A percentile compares a stretch with the other conserved stretches of the same genome.
Conservation (phyloP, 768 basidiomycete genomes). For the Cyclocybe aegerita region DNA sequence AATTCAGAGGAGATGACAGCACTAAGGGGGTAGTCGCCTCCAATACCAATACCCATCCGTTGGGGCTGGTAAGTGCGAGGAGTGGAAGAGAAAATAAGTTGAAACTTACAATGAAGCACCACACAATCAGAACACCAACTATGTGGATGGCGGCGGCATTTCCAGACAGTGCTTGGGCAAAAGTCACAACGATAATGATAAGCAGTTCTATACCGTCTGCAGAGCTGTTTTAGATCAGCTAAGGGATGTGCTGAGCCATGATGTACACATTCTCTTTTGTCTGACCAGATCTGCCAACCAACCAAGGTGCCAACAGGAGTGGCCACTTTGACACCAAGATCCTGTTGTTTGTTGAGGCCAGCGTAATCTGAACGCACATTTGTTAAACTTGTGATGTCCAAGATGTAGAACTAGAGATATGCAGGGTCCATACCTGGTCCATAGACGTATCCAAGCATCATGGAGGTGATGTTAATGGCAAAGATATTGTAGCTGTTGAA, state of each 20-base stretch:
- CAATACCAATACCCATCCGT: conserved; percentile 80
- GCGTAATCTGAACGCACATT: conserved; percentile 27
- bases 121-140: conserved; percentile 75
- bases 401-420: background rate
- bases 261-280: conserved; percentile 78
- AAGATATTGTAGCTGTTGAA: conserved; percentile 89
- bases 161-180: conserved; percentile 78
- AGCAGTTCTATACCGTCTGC: conserved; percentile 72
- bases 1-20: conserved; percentile 92
- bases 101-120: conserved; percentile 67
- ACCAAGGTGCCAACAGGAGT: conserved; percentile 74
- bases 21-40: conserved; percentile 85
- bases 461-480: conserved; percentile 82
- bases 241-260: too few relatives aligned
- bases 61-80: background rate
- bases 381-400: background rate
- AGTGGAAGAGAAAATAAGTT: background rate
- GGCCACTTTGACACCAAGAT: conserved; percentile 77
- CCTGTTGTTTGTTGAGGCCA: conserved; percentile 60
- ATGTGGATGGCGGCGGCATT: conserved; percentile 65
- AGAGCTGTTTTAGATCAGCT: background rate
- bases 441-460: conserved; percentile 85
- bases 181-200: conserved; percentile 79
- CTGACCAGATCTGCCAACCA: conserved; percentile 78
- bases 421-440: conserved; percentile 30